Percentiles rank a stretch among this genome's conserved stretches.
Conservation (phyloP, 441 rosid genomes). For the Mallotus repandus region DNA sequence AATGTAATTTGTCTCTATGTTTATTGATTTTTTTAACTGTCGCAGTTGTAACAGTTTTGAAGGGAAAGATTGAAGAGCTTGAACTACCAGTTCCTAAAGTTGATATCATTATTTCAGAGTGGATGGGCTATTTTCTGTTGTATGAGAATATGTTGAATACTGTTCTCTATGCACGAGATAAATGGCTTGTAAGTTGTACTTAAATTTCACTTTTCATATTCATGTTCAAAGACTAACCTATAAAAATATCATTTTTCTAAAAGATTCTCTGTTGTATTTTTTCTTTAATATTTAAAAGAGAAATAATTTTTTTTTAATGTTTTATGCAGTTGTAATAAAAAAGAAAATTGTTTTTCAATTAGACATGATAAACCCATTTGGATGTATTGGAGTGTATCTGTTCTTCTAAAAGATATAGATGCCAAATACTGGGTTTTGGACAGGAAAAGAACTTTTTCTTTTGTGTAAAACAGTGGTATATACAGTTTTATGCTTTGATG, state of each 20-base stretch:
- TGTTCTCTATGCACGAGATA: constrained; percentile 89
- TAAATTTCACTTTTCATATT: not conserved
- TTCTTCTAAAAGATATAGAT: not conserved
- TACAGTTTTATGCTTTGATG: not conserved
- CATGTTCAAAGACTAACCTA: not conserved
- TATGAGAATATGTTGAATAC: constrained; percentile 95
- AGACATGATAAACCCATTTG: not conserved
- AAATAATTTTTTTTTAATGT: too few species aligned
- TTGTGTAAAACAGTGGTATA: not conserved
- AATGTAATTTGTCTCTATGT: not conserved
- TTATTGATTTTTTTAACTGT: constrained; percentile 11
- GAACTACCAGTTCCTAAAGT: constrained; percentile 89
- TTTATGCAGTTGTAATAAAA: too few species aligned
- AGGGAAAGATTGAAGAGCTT: constrained; percentile 95
- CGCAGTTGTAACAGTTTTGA: constrained; percentile 88
- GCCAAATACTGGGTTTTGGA: not conserved
- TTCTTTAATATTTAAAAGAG: too few species aligned
- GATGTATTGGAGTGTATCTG: not conserved
- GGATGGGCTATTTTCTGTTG: constrained; percentile 99
- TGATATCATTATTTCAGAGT: constrained; percentile 94
- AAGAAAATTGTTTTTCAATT: too few species aligned
- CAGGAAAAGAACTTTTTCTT: not conserved
- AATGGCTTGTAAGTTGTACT: constrained; percentile 88
- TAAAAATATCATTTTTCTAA: too few species aligned
- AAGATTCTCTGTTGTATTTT: too few species aligned